A percentile compares a stretch with the other conserved stretches of the same genome.
phyloP scores from a whole-genome alignment of 352 stramenopile species.

The Globisporangium acanthophoron region DNA sequence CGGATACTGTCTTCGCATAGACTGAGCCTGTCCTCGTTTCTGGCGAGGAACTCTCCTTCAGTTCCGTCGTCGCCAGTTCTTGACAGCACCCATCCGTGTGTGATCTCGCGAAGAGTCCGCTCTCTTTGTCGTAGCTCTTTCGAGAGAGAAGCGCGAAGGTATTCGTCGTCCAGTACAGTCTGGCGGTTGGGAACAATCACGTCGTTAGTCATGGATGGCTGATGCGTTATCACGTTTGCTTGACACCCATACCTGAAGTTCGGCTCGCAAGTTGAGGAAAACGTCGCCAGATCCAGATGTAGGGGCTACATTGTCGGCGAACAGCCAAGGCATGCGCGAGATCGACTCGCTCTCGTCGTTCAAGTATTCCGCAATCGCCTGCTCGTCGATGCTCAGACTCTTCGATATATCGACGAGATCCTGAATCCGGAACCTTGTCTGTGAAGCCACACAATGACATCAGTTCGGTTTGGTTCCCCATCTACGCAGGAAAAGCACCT shows the following conservation, averaged over 20 bases:
- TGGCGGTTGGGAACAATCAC: slow-evolving; percentile 3
- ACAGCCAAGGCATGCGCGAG: slow-evolving; percentile 30
- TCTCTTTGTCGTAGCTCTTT: slow-evolving; percentile 47
- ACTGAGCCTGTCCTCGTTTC: slow-evolving; percentile 47
- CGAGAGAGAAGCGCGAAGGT: slow-evolving; percentile 39
- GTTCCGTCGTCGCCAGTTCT: not conserved
- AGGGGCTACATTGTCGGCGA: slow-evolving; percentile 25
- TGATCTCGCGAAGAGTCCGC: slow-evolving; percentile 43
- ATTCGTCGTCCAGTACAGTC: slow-evolving; percentile 49
- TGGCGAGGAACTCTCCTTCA: slow-evolving; percentile 46
- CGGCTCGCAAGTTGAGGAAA: slow-evolving; percentile 26
- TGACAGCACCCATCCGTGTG: slow-evolving; percentile 16
- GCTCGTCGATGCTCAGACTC: slow-evolving; percentile 32
- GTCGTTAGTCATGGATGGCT: not conserved
- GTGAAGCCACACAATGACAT: slow-evolving; percentile 6
- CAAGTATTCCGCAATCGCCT: slow-evolving; percentile 27
- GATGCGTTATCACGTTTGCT: not conserved
- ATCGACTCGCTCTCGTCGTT: slow-evolving; percentile 26
- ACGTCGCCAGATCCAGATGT: slow-evolving; percentile 19
- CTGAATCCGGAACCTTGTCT: slow-evolving; percentile 35
- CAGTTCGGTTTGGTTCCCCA: not conserved
- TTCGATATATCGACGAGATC: slow-evolving; percentile 29
- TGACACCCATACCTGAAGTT: slow-evolving; percentile 32
- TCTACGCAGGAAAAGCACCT: not conserved
- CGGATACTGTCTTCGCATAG: slow-evolving; percentile 57